A percentile compares a stretch with the other conserved stretches of the same genome.
Evolutionary conservation across 805 yeast species (phyloP).

Genomic region (Barnettozyma salicaria): DNA sequence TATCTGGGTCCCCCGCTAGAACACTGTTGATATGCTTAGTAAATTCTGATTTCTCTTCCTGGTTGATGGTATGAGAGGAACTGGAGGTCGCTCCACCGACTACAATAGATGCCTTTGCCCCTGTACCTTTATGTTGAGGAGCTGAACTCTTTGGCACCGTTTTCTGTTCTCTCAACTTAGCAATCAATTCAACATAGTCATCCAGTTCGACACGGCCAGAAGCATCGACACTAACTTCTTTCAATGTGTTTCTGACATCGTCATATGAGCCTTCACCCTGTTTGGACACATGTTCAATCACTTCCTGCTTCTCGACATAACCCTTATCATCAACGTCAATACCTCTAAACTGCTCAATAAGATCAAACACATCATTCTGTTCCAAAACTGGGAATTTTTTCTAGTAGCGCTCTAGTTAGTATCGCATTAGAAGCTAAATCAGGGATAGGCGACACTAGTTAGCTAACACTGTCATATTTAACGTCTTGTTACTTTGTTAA

Average conservation of each 20-base stretch:
- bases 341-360: conserved; percentile 80
- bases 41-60: conserved; percentile 93
- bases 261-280: conserved; percentile 83
- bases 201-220: conserved; percentile 96
- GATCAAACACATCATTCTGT: conserved; percentile 79
- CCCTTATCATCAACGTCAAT: conserved; percentile 92
- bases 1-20: conserved; percentile 78
- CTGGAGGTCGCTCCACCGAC: conserved; percentile 86
- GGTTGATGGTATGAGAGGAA: conserved; percentile 92
- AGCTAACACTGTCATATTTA: too few species aligned
- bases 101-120: conserved; percentile 67
- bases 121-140: conserved; percentile 44
- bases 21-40: conserved; percentile 94
- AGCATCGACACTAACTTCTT: conserved; percentile 88
- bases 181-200: conserved; percentile 80
- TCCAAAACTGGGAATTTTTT: conserved; percentile 80
- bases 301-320: conserved; percentile 87
- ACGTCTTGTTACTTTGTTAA: too few species aligned
- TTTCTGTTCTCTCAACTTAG: conserved; percentile 62
- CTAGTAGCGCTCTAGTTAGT: conserved; percentile 28
- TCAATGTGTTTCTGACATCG: conserved; percentile 88
- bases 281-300: conserved; percentile 74
- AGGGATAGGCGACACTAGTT: conserved; percentile 1
- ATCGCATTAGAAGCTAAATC: not conserved
- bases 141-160: conserved; percentile 29